These are phyloP conservation scores for Sarocladiaceae sp. DNA, from an alignment of 2,329 filamentous ascomycete species.

Conservation along the genomic window DNA sequence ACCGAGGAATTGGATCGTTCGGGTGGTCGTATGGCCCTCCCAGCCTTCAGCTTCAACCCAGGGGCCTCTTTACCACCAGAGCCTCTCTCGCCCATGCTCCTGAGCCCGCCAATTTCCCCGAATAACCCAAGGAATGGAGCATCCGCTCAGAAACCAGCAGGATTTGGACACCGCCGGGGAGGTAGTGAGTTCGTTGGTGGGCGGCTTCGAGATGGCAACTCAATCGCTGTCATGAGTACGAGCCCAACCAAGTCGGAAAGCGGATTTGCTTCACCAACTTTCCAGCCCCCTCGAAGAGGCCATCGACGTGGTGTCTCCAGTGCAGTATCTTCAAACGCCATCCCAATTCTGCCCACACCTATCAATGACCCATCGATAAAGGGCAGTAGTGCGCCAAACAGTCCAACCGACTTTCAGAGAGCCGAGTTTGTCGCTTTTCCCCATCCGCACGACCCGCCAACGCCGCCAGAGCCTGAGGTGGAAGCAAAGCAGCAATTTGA, in stretches of 20 bases:
- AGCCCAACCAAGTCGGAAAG: conserved; percentile 62
- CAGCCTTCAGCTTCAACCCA: conserved; percentile 52
- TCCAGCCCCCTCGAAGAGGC: conserved; percentile 51
- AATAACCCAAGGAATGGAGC: conserved; percentile 40
- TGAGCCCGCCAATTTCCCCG: conserved; percentile 52
- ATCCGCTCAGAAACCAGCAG: conserved; percentile 50
- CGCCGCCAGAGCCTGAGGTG: conserved; percentile 12
- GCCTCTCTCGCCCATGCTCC: conserved; percentile 27
- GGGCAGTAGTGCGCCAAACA: conserved; percentile 59
- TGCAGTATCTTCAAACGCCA: conserved; percentile 77
- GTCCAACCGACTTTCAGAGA: conserved; percentile 40
- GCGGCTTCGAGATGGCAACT: conserved; percentile 51
- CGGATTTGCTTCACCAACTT: conserved; percentile 50
- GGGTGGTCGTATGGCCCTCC: conserved; percentile 35
- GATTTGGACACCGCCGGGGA: conserved; percentile 72
- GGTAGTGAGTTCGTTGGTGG: conserved; percentile 85
- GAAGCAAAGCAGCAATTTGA: not conserved
- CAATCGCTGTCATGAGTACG: conserved; percentile 57
- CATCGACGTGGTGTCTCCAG: conserved; percentile 68
- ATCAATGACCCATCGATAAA: conserved; percentile 40
- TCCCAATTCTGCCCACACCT: conserved; percentile 62
- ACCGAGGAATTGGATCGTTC: conserved; percentile 22
- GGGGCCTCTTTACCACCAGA: conserved; percentile 30
- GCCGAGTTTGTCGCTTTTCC: conserved; percentile 10
- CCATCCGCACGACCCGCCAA: conserved; percentile 9